Evolutionary conservation across 768 basidiomycete genomes (phyloP), one percentile per base, ranked within the genome.

Genomic region (Sutorius australiensis): DNA sequence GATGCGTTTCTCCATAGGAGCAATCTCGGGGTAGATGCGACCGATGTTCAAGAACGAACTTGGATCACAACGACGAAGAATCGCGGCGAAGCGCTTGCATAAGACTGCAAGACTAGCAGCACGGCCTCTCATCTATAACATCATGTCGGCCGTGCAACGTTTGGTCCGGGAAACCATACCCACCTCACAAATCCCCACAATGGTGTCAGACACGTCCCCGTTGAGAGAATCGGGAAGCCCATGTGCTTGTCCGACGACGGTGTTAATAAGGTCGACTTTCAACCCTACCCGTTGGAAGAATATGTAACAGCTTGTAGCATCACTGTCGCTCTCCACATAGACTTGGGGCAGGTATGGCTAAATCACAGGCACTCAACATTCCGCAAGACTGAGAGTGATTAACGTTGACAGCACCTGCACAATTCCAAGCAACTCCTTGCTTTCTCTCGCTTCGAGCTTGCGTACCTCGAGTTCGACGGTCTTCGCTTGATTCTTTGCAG

Each of bases 131-230:
- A 98, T 87, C 89, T 92, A 44, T 9, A 6, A 54, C 33, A 13
- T 33, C 10, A 39, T 33, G 54, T 47, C 24, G 53, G 19, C 21
- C 27, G 6, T 31, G 41, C 11, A 28, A 45, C 17, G 7, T 21
- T 48, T 9, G 50, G 38, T 38, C n/a, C 27, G 30, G 44, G 17
- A 30, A 47, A 24, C 8, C 5, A 38, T 17, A 62, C 78, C 30
- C 55, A 89, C 91, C 78, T 98, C 95, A 71, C 95, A 98, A 34
- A 97, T 84, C 16, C 92, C 92, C n/a, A 97, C 93, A 12, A 98
- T 78, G 1, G 78, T 79, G 48, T 97, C 95, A 0, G 92, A 87
- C 0, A 93, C 87, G 37, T 82, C 75, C 0, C 86, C 84, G 57
- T 87, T 89, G 21, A 98, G 81, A 4, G 90, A 83, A 36, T 92